phyloP scores from a whole-genome alignment of 2,329 filamentous ascomycete genomes.

The Neodidymelliopsis sp. region DNA sequence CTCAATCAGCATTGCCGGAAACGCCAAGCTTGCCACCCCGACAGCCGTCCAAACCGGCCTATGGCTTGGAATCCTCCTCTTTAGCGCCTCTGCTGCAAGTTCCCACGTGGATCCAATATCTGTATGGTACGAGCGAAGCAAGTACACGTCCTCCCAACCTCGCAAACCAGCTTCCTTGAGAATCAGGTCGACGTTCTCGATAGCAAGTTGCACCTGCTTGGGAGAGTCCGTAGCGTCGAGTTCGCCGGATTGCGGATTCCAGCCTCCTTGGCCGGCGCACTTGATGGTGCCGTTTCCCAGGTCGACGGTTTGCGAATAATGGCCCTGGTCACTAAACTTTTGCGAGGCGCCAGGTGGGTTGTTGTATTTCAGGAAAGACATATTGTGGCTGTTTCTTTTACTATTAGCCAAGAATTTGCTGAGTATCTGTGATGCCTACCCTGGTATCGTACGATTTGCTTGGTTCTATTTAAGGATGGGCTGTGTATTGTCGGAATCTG shows the following conservation, averaged over 20 bases:
- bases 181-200: conserved; percentile 3
- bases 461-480: too few species aligned
- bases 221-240: neutral
- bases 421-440: too few species aligned
- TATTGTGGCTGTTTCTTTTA: too few species aligned
- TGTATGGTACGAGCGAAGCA: neutral
- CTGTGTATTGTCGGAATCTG: neutral
- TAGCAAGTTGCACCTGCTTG: neutral
- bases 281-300: conserved; percentile 3
- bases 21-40: neutral
- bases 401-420: too few species aligned
- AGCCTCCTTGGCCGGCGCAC: conserved; percentile 7
- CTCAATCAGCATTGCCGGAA: conserved; percentile 1
- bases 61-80: neutral
- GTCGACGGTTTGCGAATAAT: conserved; percentile 4
- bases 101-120: neutral
- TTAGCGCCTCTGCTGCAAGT: neutral
- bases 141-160: conserved; percentile 9
- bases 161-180: neutral
- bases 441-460: too few species aligned
- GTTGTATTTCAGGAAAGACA: conserved; percentile 1
- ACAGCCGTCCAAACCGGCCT: conserved; percentile 2
- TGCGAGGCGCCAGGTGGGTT: conserved; percentile 1
- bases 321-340: neutral
- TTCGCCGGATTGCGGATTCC: neutral